Base-by-base conservation (phyloP, 805 yeast species). In the Candida anglica region DNA sequence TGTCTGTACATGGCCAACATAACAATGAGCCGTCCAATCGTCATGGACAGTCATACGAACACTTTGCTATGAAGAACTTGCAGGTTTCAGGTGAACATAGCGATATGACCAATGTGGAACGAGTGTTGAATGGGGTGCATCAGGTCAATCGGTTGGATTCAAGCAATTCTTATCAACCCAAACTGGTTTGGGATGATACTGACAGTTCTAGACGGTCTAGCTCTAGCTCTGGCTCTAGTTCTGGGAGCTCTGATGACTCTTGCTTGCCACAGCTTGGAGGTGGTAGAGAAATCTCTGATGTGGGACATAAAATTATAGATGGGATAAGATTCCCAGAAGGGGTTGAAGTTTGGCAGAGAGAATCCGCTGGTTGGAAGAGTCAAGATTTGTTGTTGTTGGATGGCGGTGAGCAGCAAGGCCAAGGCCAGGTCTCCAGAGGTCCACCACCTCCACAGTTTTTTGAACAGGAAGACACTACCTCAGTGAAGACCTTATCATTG, bases 41-140 rank as follows among this genome's bases (percentile, higher is more conserved):
- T 28, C n/a, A n/a, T n/a, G n/a, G n/a, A n/a, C n/a, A n/a, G n/a
- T n/a, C n/a, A n/a, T n/a, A n/a, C n/a, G n/a, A n/a, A n/a, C n/a
- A n/a, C n/a, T n/a, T n/a, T n/a, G n/a, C n/a, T n/a, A 37, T 54
- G 28, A 40, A 44, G 26, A 40, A 44, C 33, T 48, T 53, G 33
- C 43, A 41, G 19, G 31, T 52, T 9, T 31, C 41, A 9, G 34
- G 41, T 6, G 34, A 38, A n/a, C 32, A 46, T 2, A 38, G 41
- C 10, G 31, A 45, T 10, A 30, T 38, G 23, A 15, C 11, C 19
- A 29, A 24, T n/a, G 57, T 57, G 6, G 66, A 59, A 21, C 22
- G 30, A 1, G 38, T 58, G 31, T 43, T 65, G 17, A 57, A 50
- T 37, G 73, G 73, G 0, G 53, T 61, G 5, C 73, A 66, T 46